Evolutionary conservation across 306 rosid genomes (phyloP), one percentile per base, ranked within the genome.

Genomic region (Rubus parviflorus): DNA sequence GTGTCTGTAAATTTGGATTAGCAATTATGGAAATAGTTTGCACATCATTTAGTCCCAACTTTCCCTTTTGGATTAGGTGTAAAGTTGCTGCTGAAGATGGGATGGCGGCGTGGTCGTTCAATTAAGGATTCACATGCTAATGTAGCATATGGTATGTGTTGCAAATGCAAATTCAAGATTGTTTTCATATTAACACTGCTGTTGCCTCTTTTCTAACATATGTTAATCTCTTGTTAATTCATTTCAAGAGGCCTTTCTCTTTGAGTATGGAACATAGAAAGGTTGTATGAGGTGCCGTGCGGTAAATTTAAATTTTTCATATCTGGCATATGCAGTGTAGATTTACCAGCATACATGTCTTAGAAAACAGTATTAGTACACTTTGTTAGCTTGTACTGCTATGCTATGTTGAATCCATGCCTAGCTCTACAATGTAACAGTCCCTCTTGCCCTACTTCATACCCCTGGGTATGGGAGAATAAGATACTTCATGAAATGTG

Each of bases 51-150:
- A 75, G 52, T 49, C 47, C 25, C 37, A 45, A 51, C 37, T 75
- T 79, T 25, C 72, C 79, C 43, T 80, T 58, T 70, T 86, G 65
- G 60, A 57, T 40, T 80, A 95, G 99, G 99, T 81, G 88, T 88
- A 40, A 92, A 92, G 81, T 76, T 95, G 82, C 92, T 95, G 77
- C 79, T 89, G 86, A 95, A 89, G 89, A 95, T 95, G 99, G 99
- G 99, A 83, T 95, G 99, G 99, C 92, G 87, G 46, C 98, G 84
- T 23, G 98, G 99, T 81, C 98, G 93, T 77, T 86, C 99, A 54
- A 92, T 95, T 70, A 90, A 89, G 92, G 97, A 91, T 85, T 92
- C 97, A 66, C 82, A 83, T 79, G 81, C 85, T 61, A 87, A 85
- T 81, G 86, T 87, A 35, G 87, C 86, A 70, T 88, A 88, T 22